Evolutionary conservation across 2,329 filamentous ascomycete species (phyloP).

Genomic region (Aspergillus neotritici): DNA sequence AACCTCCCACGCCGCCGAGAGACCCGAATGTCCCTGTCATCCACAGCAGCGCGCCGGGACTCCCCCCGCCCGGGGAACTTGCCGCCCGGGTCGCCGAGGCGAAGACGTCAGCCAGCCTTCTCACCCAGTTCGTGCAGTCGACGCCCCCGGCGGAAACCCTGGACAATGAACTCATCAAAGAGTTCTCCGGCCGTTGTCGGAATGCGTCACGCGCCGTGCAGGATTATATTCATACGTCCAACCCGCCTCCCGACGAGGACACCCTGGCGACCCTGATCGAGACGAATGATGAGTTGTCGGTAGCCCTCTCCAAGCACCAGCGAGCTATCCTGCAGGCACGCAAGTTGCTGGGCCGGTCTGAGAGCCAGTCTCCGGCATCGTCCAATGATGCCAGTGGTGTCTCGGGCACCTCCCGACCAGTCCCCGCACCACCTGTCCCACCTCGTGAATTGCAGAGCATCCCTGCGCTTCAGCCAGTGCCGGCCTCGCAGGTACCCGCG

Average conservation of each 20-base stretch:
- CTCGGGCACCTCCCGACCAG: conserved; percentile 13
- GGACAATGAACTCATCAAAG: conserved; percentile 79
- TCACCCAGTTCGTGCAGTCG: conserved; percentile 86
- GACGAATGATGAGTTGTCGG: conserved; percentile 83
- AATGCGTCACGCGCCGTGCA: conserved; percentile 77
- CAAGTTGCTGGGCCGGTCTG: conserved; percentile 28
- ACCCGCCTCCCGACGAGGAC: conserved; percentile 81
- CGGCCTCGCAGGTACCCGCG: conserved; percentile 6
- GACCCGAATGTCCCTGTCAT: conserved; percentile 22
- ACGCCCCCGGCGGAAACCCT: conserved; percentile 72
- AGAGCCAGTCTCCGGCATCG: conserved; percentile 15
- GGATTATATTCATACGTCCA: conserved; percentile 71
- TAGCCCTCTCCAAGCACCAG: conserved; percentile 77
- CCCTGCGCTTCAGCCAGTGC: conserved; percentile 7
- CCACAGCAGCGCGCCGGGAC: conserved; percentile 42
- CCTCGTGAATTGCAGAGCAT: conserved; percentile 9
- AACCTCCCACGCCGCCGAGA: conserved; percentile 6
- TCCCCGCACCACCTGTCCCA: conserved; percentile 13
- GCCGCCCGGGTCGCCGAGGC: conserved; percentile 83
- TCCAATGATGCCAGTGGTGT: conserved; percentile 10
- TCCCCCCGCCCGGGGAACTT: conserved; percentile 69
- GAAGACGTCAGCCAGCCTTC: conserved; percentile 78
- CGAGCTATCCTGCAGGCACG: conserved; percentile 63
- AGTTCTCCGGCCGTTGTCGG: conserved; percentile 83
- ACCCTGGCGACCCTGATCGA: conserved; percentile 92